Evolutionary conservation across 1,284 basidiomycete species (phyloP).

Genomic region (Ceraceosorus guamensis): DNA sequence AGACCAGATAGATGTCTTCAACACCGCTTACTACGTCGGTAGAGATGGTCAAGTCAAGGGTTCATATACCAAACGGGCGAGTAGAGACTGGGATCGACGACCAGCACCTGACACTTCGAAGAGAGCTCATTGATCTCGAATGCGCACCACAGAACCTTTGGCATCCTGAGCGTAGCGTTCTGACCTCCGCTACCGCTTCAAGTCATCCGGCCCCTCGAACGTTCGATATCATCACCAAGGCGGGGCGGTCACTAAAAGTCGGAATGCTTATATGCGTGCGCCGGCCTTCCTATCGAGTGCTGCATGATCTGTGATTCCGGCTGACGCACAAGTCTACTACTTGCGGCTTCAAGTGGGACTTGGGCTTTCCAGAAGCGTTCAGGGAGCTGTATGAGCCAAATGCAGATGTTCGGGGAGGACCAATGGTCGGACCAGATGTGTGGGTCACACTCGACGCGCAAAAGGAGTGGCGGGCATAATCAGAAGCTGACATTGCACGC

Average conservation of each 20-base stretch:
- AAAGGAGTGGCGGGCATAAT: too few relatives aligned
- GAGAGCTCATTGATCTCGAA: too few relatives aligned
- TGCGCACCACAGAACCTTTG: slow-evolving; percentile 42
- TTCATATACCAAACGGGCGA: slow-evolving; percentile 34
- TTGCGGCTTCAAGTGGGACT: slow-evolving; percentile 29
- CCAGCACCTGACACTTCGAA: not conserved
- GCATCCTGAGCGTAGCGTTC: slow-evolving; percentile 40
- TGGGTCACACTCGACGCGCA: too few relatives aligned
- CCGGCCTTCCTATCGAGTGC: not conserved
- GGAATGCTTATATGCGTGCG: slow-evolving; percentile 36
- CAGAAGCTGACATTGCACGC: too few relatives aligned
- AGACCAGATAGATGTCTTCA: slow-evolving; percentile 28
- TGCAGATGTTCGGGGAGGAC: slow-evolving; percentile 1
- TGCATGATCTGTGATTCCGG: not conserved
- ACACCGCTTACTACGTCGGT: slow-evolving; percentile 42
- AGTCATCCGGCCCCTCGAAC: slow-evolving; percentile 23
- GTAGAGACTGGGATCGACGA: not conserved
- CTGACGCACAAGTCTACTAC: not conserved
- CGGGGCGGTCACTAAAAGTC: slow-evolving; percentile 26
- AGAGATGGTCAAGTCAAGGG: slow-evolving; percentile 23
- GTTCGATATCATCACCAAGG: slow-evolving; percentile 35
- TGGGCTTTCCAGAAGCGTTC: slow-evolving; percentile 39
- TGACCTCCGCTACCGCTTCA: slow-evolving; percentile 20
- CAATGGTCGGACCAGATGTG: slow-evolving; percentile 35
- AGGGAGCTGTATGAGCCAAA: slow-evolving; percentile 9